Conservation (phyloP, 306 rosid genomes). For the Abrus precatorius region DNA sequence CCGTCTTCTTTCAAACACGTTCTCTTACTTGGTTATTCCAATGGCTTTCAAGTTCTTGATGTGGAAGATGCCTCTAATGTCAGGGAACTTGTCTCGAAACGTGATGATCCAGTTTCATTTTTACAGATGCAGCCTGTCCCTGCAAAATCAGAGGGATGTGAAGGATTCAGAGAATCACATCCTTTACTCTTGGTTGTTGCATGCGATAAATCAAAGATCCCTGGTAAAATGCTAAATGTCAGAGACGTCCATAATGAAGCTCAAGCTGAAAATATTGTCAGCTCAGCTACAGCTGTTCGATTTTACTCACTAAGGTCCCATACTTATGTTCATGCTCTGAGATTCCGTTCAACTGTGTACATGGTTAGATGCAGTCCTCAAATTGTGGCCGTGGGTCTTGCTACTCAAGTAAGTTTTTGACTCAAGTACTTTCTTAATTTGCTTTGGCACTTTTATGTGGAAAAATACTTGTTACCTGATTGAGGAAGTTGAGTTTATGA, state of each 20-base stretch:
- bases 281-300: constrained; percentile 86
- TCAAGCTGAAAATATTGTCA: constrained; percentile 65
- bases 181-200: constrained; percentile 97
- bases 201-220: constrained; percentile 79
- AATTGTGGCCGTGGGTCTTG: constrained; percentile 93
- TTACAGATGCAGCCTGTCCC: constrained; percentile 93
- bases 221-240: constrained; percentile 73
- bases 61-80: constrained; percentile 86
- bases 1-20: constrained; percentile 70
- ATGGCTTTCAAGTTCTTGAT: constrained; percentile 95
- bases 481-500: constrained; percentile 32
- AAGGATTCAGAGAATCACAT: constrained; percentile 86
- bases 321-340: constrained; percentile 91
- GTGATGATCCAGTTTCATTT: constrained; percentile 94
- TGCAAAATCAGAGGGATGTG: constrained; percentile 59
- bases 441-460: constrained; percentile 31
- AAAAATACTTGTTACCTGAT: constrained; percentile 33
- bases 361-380: constrained; percentile 97
- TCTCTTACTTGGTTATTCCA: constrained; percentile 87
- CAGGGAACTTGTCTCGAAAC: constrained; percentile 84
- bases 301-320: constrained; percentile 89
- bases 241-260: constrained; percentile 73
- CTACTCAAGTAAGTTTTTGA: constrained; percentile 84
- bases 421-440: constrained; percentile 31
- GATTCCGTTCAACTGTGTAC: constrained; percentile 91